Evolutionary conservation across 2,329 filamentous ascomycete genomes (phyloP), one percentile per base, ranked within the genome.

Genomic region (Aspergillus clavatus): DNA sequence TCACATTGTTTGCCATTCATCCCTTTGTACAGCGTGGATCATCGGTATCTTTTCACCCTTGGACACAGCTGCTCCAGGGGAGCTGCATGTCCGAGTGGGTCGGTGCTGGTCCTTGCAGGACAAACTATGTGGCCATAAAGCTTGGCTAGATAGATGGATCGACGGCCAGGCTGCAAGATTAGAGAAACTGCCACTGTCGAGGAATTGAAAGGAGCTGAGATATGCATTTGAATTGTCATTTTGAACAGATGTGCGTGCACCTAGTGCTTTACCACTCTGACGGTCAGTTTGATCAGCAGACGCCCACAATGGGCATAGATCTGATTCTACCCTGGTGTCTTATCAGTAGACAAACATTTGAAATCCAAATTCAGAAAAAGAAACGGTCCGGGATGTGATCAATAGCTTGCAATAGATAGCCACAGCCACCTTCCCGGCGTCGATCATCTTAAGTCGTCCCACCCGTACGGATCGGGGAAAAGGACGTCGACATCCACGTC

Each of bases 71-170:
- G n/a, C 7, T 8, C n/a, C 29, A 14, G 29, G 29, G 14, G 14
- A 31, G 11, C 18, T 33, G 29, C 31, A 18, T 35, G 31, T 16
- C 19, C 18, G 31, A 35, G 39, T 42, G 38, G 39, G 39, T 42
- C 39, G 14, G 18, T 7, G n/a, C 36, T 27, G 29, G 38, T 27
- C 43, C 43, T 45, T 45, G 38, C 43, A 41, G 43, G 23, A 40
- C 29, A 24, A 45, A 35, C 31, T 35, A 40, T 45, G 29, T 26
- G 16, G 29, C 16, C 36, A 8, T 33, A 40, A 45, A 45, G 43
- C 43, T 45, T 45, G 43, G 23, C 22, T 35, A 38, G 21, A 8
- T 24, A 4, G 23, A 24, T 24, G 8, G 23, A 24, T 24, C 23
- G 23, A 24, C 23, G 8, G 8, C 23, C 23, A 24, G 23, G 23